These are phyloP conservation scores for Trapa incisa DNA, from an alignment of 345 rosid genomes.

Conservation along the genomic window DNA sequence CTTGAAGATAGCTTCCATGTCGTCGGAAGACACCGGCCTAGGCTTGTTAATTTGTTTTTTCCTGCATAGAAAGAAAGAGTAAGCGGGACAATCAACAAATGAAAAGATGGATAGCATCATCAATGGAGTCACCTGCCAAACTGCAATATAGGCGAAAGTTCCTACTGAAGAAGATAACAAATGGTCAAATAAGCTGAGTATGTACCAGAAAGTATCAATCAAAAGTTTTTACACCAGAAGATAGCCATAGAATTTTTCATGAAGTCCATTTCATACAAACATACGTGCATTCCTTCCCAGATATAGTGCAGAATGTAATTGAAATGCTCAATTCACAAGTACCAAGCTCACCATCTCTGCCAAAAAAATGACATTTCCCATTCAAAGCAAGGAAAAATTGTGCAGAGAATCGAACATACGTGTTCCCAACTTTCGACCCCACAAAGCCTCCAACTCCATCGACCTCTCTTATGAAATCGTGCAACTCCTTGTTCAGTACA, in stretches of 20 bases:
- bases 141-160: neutral
- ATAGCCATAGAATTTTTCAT: neutral
- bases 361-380: neutral
- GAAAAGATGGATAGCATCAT: neutral
- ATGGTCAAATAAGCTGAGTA: neutral
- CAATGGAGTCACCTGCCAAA: neutral
- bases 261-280: neutral
- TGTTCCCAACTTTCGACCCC: constrained; percentile 74
- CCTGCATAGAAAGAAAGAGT: constrained; percentile 21
- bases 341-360: neutral
- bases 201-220: neutral
- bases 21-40: constrained; percentile 53
- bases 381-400: neutral
- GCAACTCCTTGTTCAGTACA: constrained; percentile 69
- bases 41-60: constrained; percentile 68
- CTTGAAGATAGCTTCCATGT: constrained; percentile 55
- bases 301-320: neutral
- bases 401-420: constrained; percentile 29
- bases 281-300: too few species aligned
- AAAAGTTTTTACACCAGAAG: neutral
- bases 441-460: constrained; percentile 75
- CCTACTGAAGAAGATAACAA: neutral
- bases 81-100: neutral
- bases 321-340: neutral
- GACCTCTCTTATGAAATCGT: constrained; percentile 56